Evolutionary conservation across 2,329 filamentous ascomycete species (phyloP).

Genomic region (Chaetomiaceae sp.): DNA sequence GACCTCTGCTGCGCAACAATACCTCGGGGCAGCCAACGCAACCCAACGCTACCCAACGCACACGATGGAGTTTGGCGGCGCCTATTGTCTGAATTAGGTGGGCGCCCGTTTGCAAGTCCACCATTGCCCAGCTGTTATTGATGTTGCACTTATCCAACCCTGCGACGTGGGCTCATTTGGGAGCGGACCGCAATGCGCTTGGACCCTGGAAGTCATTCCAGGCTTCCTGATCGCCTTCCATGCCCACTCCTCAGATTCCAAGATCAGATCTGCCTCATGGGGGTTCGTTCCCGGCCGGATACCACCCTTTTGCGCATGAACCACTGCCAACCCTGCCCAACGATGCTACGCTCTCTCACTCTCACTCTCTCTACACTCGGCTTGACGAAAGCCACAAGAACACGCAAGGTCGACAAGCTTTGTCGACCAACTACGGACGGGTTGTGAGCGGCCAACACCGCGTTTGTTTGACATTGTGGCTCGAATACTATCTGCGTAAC

Average conservation of each 20-base stretch:
- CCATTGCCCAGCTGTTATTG: slow-evolving; percentile 2
- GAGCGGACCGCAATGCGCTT: slow-evolving; percentile 13
- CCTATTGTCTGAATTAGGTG: slow-evolving; percentile 1
- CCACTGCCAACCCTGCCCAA: slow-evolving; percentile 21
- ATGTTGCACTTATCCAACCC: slow-evolving; percentile 19
- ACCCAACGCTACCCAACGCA: slow-evolving; percentile 1
- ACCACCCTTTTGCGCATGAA: slow-evolving; percentile 28
- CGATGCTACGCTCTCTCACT: slow-evolving; percentile 19
- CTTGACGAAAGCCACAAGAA: too few relatives aligned
- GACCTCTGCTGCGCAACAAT: too few relatives aligned
- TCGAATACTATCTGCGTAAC: slow-evolving; percentile 1
- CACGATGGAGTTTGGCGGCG: slow-evolving; percentile 4
- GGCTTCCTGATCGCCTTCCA: slow-evolving; percentile 29
- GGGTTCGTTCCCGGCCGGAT: slow-evolving; percentile 27
- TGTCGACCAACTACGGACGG: not conserved
- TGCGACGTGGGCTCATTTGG: slow-evolving; percentile 14
- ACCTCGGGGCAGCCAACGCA: not conserved
- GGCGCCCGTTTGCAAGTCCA: not conserved
- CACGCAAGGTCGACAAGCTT: too few relatives aligned
- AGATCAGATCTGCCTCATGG: slow-evolving; percentile 29
- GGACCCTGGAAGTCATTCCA: slow-evolving; percentile 19
- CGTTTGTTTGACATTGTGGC: not conserved
- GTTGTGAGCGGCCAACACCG: not conserved
- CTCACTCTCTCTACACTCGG: too few relatives aligned
- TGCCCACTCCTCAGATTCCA: slow-evolving; percentile 24